Conservation (phyloP, 257 asterid species). For the Rubia yunnanensis region DNA sequence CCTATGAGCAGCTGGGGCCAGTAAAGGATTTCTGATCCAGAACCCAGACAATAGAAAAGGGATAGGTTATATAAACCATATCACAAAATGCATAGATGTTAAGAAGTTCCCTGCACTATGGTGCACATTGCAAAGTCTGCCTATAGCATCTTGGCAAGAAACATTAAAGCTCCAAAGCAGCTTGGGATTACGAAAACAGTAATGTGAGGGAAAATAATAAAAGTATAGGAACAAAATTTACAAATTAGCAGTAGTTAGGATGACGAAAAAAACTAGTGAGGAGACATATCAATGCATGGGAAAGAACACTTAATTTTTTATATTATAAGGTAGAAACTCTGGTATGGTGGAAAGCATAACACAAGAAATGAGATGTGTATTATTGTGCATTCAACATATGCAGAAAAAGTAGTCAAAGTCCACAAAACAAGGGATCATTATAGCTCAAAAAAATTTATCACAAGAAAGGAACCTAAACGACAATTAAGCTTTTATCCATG, state of each 20-base stretch:
- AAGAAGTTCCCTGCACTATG: not conserved
- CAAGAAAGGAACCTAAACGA: not conserved
- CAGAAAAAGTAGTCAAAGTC: not conserved
- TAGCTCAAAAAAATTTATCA: not conserved
- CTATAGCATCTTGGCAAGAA: not conserved
- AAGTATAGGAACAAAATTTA: not conserved
- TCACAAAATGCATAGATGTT: not conserved
- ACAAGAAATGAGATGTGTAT: not conserved
- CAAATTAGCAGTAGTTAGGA: not conserved
- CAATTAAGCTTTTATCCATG: too few relatives aligned
- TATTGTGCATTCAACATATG: not conserved
- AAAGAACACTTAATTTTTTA: not conserved
- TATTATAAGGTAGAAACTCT: not conserved
- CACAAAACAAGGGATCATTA: not conserved
- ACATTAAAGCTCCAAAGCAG: not conserved
- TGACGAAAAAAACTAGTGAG: not conserved
- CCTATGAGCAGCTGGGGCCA: not conserved
- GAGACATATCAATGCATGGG: not conserved
- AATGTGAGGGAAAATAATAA: not conserved
- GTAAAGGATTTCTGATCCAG: not conserved
- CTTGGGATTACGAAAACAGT: not conserved
- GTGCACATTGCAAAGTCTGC: not conserved
- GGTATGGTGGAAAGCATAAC: not conserved
- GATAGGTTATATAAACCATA: not conserved
- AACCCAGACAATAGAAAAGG: not conserved